Conservation (phyloP, 202 grass and related monocot genomes). For the Setaria italica region DNA sequence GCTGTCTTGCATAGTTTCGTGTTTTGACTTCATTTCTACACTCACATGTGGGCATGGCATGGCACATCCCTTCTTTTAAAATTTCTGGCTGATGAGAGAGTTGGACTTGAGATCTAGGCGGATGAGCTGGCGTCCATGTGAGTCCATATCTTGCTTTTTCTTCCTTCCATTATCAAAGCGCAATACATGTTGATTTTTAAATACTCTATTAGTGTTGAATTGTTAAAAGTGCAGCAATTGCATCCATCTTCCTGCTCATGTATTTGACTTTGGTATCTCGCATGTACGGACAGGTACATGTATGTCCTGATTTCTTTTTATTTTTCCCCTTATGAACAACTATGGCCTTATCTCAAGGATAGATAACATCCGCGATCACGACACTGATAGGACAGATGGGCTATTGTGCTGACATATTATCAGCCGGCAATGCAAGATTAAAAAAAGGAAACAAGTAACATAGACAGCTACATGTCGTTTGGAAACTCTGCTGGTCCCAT, state of each 20-base stretch:
- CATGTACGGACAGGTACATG: conserved; percentile 16
- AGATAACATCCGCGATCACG: neutral
- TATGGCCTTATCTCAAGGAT: neutral
- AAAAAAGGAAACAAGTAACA: neutral
- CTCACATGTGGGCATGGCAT: neutral
- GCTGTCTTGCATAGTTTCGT: neutral
- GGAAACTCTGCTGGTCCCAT: neutral
- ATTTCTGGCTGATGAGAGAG: neutral
- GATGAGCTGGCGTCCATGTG: conserved; percentile 21
- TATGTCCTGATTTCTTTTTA: neutral
- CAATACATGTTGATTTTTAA: neutral
- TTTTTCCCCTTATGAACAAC: neutral
- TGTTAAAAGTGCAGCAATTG: neutral
- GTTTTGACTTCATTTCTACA: neutral
- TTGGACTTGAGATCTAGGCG: conserved; percentile 34
- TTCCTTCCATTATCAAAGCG: conserved; percentile 5
- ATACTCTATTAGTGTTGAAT: neutral
- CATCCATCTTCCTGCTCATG: neutral
- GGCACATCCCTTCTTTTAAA: neutral
- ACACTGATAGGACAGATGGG: conserved; percentile 30
- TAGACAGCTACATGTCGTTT: neutral
- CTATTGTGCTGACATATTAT: conserved; percentile 29
- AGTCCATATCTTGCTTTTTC: neutral
- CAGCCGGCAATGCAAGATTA: neutral
- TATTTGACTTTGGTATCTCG: conserved; percentile 22